A percentile compares a stretch with the other conserved stretches of the same genome.
These are phyloP conservation scores for Beauveria varroae DNA, from an alignment of 2,329 filamentous ascomycete species.

Conservation along the genomic window DNA sequence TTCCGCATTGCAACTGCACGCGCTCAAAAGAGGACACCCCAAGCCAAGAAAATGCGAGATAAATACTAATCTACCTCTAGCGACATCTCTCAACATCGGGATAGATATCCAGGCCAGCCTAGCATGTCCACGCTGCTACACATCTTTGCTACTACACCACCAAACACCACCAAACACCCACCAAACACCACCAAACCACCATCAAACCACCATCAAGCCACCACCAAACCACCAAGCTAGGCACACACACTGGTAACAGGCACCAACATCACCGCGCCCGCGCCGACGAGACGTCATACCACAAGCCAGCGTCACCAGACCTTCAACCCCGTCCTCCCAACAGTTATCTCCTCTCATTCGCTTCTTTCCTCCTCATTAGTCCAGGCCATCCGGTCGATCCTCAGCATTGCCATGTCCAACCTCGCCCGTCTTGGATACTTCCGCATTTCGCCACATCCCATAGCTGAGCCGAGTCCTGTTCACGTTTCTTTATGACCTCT, in stretches of 20 bases:
- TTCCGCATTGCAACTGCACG: too few relatives aligned
- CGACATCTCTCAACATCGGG: too few relatives aligned
- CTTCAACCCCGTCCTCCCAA: not conserved
- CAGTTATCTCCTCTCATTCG: not conserved
- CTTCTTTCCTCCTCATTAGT: not conserved
- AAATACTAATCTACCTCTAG: too few relatives aligned
- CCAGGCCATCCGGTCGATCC: not conserved
- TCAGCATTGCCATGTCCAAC: not conserved
- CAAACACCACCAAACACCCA: too few relatives aligned
- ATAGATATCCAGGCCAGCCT: too few relatives aligned
- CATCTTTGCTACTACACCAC: too few relatives aligned
- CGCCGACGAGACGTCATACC: slow-evolving; percentile 8
- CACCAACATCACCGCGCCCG: not conserved
- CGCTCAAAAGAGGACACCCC: not conserved
- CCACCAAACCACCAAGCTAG: not conserved
- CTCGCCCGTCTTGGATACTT: not conserved
- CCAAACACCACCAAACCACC: not conserved
- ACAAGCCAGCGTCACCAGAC: slow-evolving; percentile 11
- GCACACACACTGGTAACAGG: not conserved
- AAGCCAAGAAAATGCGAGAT: not conserved
- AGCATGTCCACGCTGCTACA: too few relatives aligned
- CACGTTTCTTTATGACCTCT: not conserved
- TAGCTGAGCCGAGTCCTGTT: not conserved
- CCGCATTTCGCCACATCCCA: not conserved
- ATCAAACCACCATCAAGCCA: not conserved